These are phyloP conservation scores for Ophiognomonia clavigignenti-juglandacearum DNA, from an alignment of 2,329 filamentous ascomycete genomes.

Conservation along the genomic window DNA sequence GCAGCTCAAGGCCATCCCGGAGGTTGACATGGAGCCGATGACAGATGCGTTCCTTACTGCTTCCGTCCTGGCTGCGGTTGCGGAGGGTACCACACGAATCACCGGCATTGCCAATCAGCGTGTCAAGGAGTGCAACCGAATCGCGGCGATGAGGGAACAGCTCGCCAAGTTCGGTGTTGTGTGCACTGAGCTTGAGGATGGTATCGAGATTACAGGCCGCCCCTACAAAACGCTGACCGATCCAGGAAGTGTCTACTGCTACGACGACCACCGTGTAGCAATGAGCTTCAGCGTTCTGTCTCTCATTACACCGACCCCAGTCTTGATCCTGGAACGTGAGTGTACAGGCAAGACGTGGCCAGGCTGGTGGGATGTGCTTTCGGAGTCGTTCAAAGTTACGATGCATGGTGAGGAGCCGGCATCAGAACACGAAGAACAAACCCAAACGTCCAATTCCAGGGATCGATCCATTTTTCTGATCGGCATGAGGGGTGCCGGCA, in stretches of 20 bases:
- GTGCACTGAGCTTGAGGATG: slow-evolving; percentile 86
- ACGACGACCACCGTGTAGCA: slow-evolving; percentile 94
- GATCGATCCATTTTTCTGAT: slow-evolving; percentile 83
- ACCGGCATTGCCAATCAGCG: slow-evolving; percentile 95
- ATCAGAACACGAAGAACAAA: slow-evolving; percentile 22
- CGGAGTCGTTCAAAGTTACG: slow-evolving; percentile 68
- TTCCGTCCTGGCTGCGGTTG: slow-evolving; percentile 86
- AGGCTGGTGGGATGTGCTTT: slow-evolving; percentile 93
- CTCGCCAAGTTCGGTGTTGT: slow-evolving; percentile 87
- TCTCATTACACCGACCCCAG: slow-evolving; percentile 63
- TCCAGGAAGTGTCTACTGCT: slow-evolving; percentile 75
- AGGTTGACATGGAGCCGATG: slow-evolving; percentile 99
- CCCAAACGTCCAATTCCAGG: slow-evolving; percentile 24
- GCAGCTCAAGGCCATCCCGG: slow-evolving; percentile 65
- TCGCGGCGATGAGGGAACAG: slow-evolving; percentile 91
- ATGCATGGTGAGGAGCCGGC: slow-evolving; percentile 68
- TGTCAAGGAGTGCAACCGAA: slow-evolving; percentile 97
- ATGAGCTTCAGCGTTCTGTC: slow-evolving; percentile 97
- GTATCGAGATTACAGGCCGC: slow-evolving; percentile 68
- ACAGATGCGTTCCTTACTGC: slow-evolving; percentile 97
- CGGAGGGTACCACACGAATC: slow-evolving; percentile 77
- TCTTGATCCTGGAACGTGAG: slow-evolving; percentile 81
- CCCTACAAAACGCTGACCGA: slow-evolving; percentile 42
- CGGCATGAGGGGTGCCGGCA: slow-evolving; percentile 95
- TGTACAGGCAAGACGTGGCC: slow-evolving; percentile 98